Conservation (phyloP, 2,329 filamentous ascomycete species). For the Colletotrichum lentis region DNA sequence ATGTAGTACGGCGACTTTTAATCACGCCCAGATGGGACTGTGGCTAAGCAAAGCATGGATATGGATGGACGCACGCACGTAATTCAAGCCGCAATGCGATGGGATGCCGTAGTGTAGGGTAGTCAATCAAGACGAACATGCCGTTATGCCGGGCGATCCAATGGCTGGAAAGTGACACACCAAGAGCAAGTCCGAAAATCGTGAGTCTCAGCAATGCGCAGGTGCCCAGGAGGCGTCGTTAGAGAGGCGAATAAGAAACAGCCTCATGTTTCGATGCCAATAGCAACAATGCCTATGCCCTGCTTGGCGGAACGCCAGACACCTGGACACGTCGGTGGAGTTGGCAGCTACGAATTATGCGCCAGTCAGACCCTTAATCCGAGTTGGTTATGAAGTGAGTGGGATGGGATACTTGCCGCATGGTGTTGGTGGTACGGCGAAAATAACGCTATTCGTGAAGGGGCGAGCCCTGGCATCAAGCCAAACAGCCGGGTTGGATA, state of each 20-base stretch:
- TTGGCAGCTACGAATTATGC: background rate
- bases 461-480: slow-evolving; percentile 43
- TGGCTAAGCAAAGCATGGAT: background rate
- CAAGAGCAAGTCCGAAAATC: background rate
- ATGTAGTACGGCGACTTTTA: slow-evolving; percentile 31
- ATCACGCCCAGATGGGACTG: background rate
- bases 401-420: too few relatives aligned
- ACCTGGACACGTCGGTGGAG: slow-evolving; percentile 14
- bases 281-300: slow-evolving; percentile 24
- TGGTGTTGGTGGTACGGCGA: background rate
- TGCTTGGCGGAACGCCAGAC: background rate
- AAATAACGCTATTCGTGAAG: slow-evolving; percentile 1
- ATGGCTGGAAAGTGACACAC: background rate
- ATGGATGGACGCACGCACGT: background rate
- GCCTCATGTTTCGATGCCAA: slow-evolving; percentile 47
- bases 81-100: slow-evolving; percentile 15
- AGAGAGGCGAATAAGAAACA: slow-evolving; percentile 43
- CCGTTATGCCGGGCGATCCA: slow-evolving; percentile 21
- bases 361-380: background rate
- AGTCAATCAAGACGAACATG: slow-evolving; percentile 36
- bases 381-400: background rate
- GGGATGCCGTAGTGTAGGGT: slow-evolving; percentile 23
- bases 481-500: slow-evolving; percentile 43
- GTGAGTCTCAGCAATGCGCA: slow-evolving; percentile 30
- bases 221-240: slow-evolving; percentile 27